Percentiles rank a stretch among this genome's conserved stretches.
These are phyloP conservation scores for Aspergillus versicolor DNA, from an alignment of 2,329 filamentous ascomycete species.

Conservation along the genomic window DNA sequence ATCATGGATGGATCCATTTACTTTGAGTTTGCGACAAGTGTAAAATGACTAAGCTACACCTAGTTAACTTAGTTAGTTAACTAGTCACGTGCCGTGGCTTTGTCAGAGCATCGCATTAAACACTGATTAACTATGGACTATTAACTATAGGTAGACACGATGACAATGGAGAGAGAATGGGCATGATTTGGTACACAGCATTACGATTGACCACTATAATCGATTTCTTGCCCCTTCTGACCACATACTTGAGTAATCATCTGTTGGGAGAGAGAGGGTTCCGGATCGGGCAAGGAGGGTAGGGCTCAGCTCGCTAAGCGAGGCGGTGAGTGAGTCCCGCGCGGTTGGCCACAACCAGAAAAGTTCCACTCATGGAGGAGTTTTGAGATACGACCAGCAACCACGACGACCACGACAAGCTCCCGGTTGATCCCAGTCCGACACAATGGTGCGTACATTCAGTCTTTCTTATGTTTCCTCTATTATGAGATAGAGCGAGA, in stretches of 20 bases:
- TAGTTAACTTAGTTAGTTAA: no score
- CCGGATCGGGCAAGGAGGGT: slow-evolving; percentile 32
- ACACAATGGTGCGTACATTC: slow-evolving; percentile 49
- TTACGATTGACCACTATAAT: not conserved
- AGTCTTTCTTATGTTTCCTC: slow-evolving; percentile 8
- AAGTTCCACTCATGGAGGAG: slow-evolving; percentile 39
- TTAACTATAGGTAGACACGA: not conserved
- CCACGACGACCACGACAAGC: slow-evolving; percentile 39
- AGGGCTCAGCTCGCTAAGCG: slow-evolving; percentile 48
- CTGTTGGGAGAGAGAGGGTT: slow-evolving; percentile 5
- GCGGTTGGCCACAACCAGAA: slow-evolving; percentile 43
- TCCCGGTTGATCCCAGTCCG: slow-evolving; percentile 52
- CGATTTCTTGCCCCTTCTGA: not conserved
- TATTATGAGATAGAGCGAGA: slow-evolving; percentile 13
- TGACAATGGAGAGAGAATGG: not conserved
- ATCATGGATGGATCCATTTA: no score
- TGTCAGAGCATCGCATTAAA: no score
- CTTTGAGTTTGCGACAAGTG: no score
- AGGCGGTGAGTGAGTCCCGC: slow-evolving; percentile 34
- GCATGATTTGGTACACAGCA: no score
- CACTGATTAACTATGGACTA: no score
- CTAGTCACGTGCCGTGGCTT: no score
- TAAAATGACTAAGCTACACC: no score
- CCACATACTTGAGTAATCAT: not conserved
- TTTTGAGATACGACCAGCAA: slow-evolving; percentile 48